Conservation (phyloP, 306 rosid species). For the Corylus americana region DNA sequence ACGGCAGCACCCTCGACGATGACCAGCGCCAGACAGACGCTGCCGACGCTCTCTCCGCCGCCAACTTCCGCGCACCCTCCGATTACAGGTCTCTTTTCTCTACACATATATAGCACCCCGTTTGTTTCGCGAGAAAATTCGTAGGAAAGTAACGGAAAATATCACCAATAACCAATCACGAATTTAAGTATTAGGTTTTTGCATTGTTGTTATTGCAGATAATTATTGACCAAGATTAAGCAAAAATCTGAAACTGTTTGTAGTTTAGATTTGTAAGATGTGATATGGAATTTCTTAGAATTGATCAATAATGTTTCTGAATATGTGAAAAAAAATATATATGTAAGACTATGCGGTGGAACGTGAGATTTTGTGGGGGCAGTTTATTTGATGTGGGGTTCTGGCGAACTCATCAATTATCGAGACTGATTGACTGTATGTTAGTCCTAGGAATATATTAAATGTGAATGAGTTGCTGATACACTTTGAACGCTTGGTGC, state of each 20-base stretch:
- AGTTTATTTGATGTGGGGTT: background rate
- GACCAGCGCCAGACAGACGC: constrained; percentile 98
- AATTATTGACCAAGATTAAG: background rate
- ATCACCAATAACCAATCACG: background rate
- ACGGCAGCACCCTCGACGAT: constrained; percentile 95
- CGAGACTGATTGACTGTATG: background rate
- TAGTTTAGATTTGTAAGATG: background rate
- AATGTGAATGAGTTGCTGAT: background rate
- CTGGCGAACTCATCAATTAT: background rate
- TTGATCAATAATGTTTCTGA: background rate
- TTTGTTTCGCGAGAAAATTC: constrained; percentile 5
- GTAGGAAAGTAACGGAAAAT: background rate
- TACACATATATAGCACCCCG: background rate
- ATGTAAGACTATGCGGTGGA: background rate
- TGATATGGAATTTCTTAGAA: background rate
- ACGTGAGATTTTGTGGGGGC: background rate
- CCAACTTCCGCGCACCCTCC: constrained; percentile 64
- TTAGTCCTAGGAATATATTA: background rate
- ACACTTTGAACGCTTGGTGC: background rate
- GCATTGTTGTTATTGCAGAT: background rate
- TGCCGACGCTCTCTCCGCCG: constrained; percentile 85
- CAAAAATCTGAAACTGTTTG: background rate
- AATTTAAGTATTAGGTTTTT: background rate
- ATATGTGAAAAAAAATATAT: background rate
- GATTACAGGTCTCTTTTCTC: constrained; percentile 66